Conservation (phyloP, 345 rosid genomes). For the Isatis tinctoria region DNA sequence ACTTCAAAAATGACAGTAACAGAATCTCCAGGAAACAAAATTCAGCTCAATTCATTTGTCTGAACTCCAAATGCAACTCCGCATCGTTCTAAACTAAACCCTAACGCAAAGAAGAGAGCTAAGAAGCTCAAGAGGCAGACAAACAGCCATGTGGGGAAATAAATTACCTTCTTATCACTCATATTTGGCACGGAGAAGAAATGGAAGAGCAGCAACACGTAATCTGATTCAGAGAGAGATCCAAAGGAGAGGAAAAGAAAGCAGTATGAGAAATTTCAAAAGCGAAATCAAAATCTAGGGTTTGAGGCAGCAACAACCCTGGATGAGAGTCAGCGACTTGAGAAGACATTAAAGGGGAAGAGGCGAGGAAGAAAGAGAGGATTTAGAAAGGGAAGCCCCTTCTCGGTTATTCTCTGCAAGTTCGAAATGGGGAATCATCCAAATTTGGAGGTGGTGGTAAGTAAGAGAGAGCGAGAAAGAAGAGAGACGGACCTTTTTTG, state of each 20-base stretch:
- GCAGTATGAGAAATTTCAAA: conserved; percentile 26
- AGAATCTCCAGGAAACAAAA: not conserved
- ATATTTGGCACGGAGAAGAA: conserved; percentile 38
- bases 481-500: not conserved
- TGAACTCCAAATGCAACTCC: not conserved
- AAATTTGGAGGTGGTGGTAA: conserved; percentile 8
- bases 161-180: conserved; percentile 68
- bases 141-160: not conserved
- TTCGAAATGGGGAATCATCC: conserved; percentile 47
- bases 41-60: not conserved
- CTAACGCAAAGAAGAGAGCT: not conserved
- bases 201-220: conserved; percentile 18
- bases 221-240: conserved; percentile 24
- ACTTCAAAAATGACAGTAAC: not conserved
- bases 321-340: conserved; percentile 44
- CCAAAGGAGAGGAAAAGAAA: conserved; percentile 24
- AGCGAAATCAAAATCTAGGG: conserved; percentile 37
- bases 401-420: conserved; percentile 35
- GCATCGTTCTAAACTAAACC: not conserved
- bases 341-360: conserved; percentile 88
- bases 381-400: conserved; percentile 44
- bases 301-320: conserved; percentile 46
- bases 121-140: conserved; percentile 8
- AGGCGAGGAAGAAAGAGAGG: conserved; percentile 41
- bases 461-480: conserved; percentile 9